Percentiles rank a stretch among this genome's conserved stretches.
These are phyloP conservation scores for Zasmidium citrigriseum DNA, from an alignment of 2,329 filamentous ascomycete species.

Conservation along the genomic window DNA sequence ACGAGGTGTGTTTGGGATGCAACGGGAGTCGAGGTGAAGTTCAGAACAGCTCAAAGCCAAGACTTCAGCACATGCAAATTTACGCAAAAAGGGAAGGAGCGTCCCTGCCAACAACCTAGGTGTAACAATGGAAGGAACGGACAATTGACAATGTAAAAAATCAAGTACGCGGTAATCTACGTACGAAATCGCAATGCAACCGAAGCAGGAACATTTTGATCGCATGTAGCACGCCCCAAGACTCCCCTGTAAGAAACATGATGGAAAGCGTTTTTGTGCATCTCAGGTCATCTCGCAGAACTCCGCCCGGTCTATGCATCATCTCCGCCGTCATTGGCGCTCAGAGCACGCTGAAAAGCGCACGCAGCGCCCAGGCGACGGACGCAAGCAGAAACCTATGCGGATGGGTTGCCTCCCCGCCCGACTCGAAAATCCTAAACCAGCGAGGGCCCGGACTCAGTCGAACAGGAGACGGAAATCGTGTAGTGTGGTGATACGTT, in stretches of 20 bases:
- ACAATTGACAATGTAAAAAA: slow-evolving; percentile 17
- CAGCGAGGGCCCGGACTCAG: slow-evolving; percentile 21
- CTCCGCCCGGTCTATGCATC: slow-evolving; percentile 30
- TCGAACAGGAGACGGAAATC: slow-evolving; percentile 25
- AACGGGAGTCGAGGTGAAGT: not conserved
- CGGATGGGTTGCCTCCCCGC: slow-evolving; percentile 20
- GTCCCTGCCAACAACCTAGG: not conserved
- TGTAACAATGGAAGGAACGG: slow-evolving; percentile 7
- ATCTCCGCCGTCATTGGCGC: slow-evolving; percentile 28
- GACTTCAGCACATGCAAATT: not conserved
- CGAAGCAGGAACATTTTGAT: slow-evolving; percentile 34
- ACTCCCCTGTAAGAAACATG: slow-evolving; percentile 31
- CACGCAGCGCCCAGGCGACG: slow-evolving; percentile 21
- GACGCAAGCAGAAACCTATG: slow-evolving; percentile 18
- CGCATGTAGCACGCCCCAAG: slow-evolving; percentile 27
- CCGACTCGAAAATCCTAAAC: slow-evolving; percentile 11
- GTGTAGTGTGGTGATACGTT: slow-evolving; percentile 22
- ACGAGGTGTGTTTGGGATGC: not conserved
- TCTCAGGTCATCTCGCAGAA: slow-evolving; percentile 19
- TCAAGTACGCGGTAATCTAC: slow-evolving; percentile 30
- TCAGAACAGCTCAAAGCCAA: not conserved
- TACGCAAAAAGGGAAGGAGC: slow-evolving; percentile 1
- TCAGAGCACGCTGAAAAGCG: slow-evolving; percentile 18
- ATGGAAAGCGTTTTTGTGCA: slow-evolving; percentile 30
- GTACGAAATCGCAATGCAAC: slow-evolving; percentile 34